These are phyloP conservation scores for Hypoxylon rickii DNA, from an alignment of 495 filamentous ascomycete species.

Conservation along the genomic window DNA sequence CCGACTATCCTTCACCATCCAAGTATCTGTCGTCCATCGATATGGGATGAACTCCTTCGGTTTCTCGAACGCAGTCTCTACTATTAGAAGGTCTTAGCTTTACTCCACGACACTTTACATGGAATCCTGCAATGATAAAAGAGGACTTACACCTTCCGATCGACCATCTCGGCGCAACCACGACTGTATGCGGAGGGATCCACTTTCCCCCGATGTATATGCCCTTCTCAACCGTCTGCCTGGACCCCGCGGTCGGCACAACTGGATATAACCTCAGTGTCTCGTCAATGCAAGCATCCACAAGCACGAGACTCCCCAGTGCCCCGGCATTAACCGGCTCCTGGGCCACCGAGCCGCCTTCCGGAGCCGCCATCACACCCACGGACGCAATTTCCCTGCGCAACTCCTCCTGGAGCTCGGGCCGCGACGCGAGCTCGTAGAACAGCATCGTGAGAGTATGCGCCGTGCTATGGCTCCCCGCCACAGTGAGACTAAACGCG, in stretches of 20 bases:
- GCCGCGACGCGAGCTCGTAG: conserved; percentile 53
- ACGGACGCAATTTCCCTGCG: conserved; percentile 45
- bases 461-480: conserved; percentile 57
- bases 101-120: too few species aligned
- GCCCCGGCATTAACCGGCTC: conserved; percentile 7
- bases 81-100: too few species aligned
- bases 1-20: conserved; percentile 42
- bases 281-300: conserved; percentile 24
- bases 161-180: conserved; percentile 14
- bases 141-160: conserved; percentile 27
- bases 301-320: not conserved
- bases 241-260: conserved; percentile 33
- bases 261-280: conserved; percentile 17
- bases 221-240: conserved; percentile 38
- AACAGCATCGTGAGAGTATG: conserved; percentile 53
- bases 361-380: not conserved
- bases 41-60: conserved; percentile 50
- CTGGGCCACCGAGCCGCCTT: conserved; percentile 2
- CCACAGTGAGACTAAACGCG: conserved; percentile 48
- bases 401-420: conserved; percentile 40
- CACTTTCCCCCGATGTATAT: conserved; percentile 25
- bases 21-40: conserved; percentile 44
- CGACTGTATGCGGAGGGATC: conserved; percentile 39
- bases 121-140: too few species aligned
- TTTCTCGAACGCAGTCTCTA: conserved; percentile 35